phyloP scores from a whole-genome alignment of 2,329 filamentous ascomycete genomes.

The Cladophialophora psammophila region DNA sequence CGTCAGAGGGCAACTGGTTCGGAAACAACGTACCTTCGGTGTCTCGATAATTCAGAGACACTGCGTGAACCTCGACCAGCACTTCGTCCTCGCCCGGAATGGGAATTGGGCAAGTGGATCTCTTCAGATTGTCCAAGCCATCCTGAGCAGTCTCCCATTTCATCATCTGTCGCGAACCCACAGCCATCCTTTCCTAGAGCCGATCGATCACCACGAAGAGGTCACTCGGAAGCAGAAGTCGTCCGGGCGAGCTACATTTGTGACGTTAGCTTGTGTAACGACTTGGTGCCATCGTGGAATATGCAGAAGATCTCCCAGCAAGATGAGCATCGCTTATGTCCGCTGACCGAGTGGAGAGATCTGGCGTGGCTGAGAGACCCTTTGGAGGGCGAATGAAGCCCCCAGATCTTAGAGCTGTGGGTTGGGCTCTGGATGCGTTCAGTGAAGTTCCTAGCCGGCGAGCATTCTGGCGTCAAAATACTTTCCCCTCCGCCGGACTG shows the following conservation, averaged over 20 bases:
- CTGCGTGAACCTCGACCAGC: slow-evolving; percentile 67
- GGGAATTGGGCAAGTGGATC: slow-evolving; percentile 56
- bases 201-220: neutral
- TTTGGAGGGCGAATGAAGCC: neutral
- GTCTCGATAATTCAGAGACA: slow-evolving; percentile 60
- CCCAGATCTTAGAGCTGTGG: neutral
- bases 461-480: neutral
- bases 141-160: slow-evolving; percentile 65
- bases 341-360: neutral
- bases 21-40: slow-evolving; percentile 44
- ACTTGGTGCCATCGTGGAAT: neutral
- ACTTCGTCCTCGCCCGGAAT: slow-evolving; percentile 60
- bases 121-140: slow-evolving; percentile 62
- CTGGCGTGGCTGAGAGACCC: neutral
- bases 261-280: neutral
- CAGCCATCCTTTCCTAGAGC: neutral
- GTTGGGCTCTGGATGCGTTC: neutral
- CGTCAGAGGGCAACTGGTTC: too few relatives aligned
- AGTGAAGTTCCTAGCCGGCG: neutral
- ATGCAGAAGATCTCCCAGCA: slow-evolving; percentile 1
- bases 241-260: neutral
- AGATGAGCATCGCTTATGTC: neutral
- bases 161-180: neutral
- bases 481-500: neutral
- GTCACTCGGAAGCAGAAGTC: neutral